Evolutionary conservation across 2,329 filamentous ascomycete species (phyloP).

Genomic region (Xylariales sp.): DNA sequence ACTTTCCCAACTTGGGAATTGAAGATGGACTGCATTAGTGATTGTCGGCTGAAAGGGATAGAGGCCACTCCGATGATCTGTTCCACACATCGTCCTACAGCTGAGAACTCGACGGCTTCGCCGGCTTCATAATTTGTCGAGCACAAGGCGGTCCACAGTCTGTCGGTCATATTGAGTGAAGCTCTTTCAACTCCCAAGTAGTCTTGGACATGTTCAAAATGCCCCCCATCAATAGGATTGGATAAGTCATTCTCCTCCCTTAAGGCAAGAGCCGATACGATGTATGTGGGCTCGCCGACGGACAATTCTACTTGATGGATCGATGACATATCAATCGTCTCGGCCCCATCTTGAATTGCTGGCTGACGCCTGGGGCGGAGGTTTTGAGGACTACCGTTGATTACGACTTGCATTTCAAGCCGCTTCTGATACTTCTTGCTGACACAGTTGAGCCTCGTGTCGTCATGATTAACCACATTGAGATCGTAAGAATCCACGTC

Average conservation of each 20-base stretch:
- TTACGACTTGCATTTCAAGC: background rate
- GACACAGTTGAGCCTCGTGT: background rate
- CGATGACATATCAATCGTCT: background rate
- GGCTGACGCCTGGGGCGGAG: background rate
- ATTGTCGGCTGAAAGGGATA: background rate
- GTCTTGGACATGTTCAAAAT: background rate
- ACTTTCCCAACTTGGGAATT: too few relatives aligned
- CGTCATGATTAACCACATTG: background rate
- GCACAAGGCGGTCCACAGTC: conserved; percentile 1
- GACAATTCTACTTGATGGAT: background rate
- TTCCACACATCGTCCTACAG: background rate
- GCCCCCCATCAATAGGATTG: background rate
- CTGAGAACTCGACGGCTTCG: background rate
- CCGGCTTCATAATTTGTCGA: conserved; percentile 1
- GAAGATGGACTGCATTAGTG: too few relatives aligned
- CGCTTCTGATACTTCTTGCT: background rate
- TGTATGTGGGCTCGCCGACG: background rate
- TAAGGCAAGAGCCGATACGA: background rate
- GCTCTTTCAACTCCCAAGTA: conserved; percentile 1
- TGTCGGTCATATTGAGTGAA: background rate
- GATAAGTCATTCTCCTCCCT: background rate
- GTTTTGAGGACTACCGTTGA: background rate
- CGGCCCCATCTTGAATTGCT: background rate
- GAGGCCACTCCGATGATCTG: conserved; percentile 1
- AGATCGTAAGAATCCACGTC: background rate